Conservation (phyloP, 2,329 filamentous ascomycete species). For the Calonectria multiphialidica region DNA sequence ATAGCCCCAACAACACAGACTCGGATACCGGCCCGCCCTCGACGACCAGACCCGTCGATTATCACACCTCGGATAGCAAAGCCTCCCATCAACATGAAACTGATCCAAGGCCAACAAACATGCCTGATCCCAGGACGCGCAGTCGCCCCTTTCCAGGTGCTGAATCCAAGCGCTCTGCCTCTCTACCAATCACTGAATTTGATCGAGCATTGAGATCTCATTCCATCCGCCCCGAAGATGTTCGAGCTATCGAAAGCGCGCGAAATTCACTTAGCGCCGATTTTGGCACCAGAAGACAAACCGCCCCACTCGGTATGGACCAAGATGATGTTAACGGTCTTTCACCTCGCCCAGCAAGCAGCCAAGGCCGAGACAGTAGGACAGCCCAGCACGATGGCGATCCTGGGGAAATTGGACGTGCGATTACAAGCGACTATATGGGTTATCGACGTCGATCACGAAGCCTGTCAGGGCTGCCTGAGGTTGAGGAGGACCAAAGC, state of each 20-base stretch:
- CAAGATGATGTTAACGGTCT: conserved; percentile 64
- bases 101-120: conserved; percentile 27
- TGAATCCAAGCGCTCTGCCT: conserved; percentile 67
- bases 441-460: conserved; percentile 67
- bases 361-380: conserved; percentile 63
- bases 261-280: conserved; percentile 67
- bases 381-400: conserved; percentile 54
- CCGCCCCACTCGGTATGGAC: conserved; percentile 42
- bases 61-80: conserved; percentile 34
- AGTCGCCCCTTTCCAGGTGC: conserved; percentile 48
- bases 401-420: conserved; percentile 70
- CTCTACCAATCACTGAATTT: conserved; percentile 71
- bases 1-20: conserved; percentile 38
- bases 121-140: conserved; percentile 52
- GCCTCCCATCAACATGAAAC: conserved; percentile 27
- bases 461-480: conserved; percentile 68
- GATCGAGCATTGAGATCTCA: conserved; percentile 72
- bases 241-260: conserved; percentile 64
- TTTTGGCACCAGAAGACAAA: conserved; percentile 48
- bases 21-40: conserved; percentile 37
- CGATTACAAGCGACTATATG: conserved; percentile 68
- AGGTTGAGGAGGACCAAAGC: conserved; percentile 49
- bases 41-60: conserved; percentile 41
- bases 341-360: conserved; percentile 72
- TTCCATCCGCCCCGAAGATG: conserved; percentile 69